Evolutionary conservation across 148 eudicot genomes (phyloP), one percentile per base, ranked within the genome.

Genomic region (Drosera capensis): DNA sequence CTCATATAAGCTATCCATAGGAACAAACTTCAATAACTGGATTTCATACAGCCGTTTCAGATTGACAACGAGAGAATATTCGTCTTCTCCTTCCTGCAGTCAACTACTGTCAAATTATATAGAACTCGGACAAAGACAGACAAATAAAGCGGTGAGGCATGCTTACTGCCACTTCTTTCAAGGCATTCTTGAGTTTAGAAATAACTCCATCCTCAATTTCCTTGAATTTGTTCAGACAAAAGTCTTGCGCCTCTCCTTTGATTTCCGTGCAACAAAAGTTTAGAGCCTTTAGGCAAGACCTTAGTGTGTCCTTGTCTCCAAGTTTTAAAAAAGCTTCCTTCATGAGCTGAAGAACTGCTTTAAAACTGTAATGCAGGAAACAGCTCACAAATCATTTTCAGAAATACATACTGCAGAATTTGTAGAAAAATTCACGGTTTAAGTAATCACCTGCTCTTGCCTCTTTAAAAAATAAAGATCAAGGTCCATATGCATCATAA

Each of bases 401-500:
- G 6, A 11, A 34, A 34, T 5, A 28, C 4, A 3, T 9, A 28
- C 9, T 9, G 9, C 31, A 28, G 31, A 34, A 34, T 13, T 34
- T 11, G 11, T 43, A 19, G 25, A 42, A 2, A 14, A 22, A 7
- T 16, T 6, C 17, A 55, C 8, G 35, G 2, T 8, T 20, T 14
- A 3, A 20, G 37, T 43, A 31, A 60, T 40, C 57, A 78, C 99
- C 99, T 90, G 93, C 62, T 90, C 99, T 48, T 90, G 95, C 51
- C 99, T 80, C 74, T 90, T 84, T 43, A 90, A 64, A 42, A 95
- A 90, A 70, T 90, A 90, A 50, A 84, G 85, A 56, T 85, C 99
- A 48, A 90, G 93, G 60, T 90, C 68, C 82, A 81, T 75, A 57
- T 75, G 63, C 45, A 55, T 51, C 52, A 73, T 60, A 47, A 80